These are phyloP conservation scores for Solanum neorickii DNA, from an alignment of 257 asterid species.

Conservation along the genomic window DNA sequence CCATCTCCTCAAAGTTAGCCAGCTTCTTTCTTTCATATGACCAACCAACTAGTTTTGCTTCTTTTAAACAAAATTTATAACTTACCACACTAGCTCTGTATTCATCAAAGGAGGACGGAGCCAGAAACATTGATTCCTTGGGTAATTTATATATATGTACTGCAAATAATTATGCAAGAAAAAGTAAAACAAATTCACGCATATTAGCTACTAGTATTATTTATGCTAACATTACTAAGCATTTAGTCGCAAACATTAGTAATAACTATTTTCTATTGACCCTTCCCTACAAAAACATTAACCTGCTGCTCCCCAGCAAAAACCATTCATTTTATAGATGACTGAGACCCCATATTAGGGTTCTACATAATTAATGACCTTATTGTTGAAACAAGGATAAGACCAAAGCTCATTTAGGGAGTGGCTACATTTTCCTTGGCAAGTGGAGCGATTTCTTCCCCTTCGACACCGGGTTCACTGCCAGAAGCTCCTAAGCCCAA, in stretches of 20 bases:
- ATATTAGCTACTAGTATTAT: not conserved
- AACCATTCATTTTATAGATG: not conserved
- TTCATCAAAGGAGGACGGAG: not conserved
- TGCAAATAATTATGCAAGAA: not conserved
- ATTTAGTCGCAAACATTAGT: not conserved
- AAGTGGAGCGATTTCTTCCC: constrained; percentile 78
- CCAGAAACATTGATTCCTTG: not conserved
- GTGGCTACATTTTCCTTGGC: constrained; percentile 83
- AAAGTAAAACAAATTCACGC: not conserved
- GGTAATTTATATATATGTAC: not conserved
- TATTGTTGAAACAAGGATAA: not conserved
- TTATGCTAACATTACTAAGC: not conserved
- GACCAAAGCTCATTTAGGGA: constrained; percentile 29
- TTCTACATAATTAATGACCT: not conserved
- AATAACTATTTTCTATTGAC: not conserved
- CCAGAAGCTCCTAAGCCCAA: constrained; percentile 64
- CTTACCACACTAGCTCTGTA: not conserved
- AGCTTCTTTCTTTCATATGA: not conserved
- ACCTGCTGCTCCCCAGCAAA: not conserved
- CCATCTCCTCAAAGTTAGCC: not conserved
- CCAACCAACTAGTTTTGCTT: not conserved
- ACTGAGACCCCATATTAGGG: not conserved
- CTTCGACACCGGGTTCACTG: constrained; percentile 56
- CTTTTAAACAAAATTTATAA: not conserved
- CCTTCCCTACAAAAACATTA: not conserved